Conservation (phyloP, 208 protist genomes). For the Leishmania guyanensis region DNA sequence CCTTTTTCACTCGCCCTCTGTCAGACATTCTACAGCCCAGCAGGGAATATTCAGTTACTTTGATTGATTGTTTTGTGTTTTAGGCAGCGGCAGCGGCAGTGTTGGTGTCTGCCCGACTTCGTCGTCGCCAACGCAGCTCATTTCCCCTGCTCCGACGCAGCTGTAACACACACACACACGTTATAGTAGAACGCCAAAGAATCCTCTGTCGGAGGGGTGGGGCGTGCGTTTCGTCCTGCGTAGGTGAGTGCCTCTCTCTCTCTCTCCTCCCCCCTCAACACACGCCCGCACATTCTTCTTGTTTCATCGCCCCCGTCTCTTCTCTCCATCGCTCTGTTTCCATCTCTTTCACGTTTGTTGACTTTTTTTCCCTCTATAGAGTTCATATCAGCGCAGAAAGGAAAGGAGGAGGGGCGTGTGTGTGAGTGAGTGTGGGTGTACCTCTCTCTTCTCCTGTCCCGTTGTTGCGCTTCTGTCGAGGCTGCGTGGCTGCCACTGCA, state of each 20-base stretch:
- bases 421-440: background rate
- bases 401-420: background rate
- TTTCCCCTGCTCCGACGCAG: too few species aligned
- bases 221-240: too few species aligned
- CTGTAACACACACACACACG: background rate
- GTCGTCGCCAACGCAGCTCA: background rate
- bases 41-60: background rate
- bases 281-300: background rate
- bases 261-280: background rate
- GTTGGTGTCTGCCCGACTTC: background rate
- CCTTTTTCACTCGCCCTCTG: background rate
- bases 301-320: too few species aligned
- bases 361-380: background rate
- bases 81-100: background rate
- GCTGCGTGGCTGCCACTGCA: too few species aligned
- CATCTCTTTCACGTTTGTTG: background rate
- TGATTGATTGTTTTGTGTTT: background rate
- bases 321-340: background rate
- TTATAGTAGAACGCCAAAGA: background rate
- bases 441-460: too few species aligned
- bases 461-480: too few species aligned
- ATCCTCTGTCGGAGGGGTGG: background rate
- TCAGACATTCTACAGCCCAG: background rate
- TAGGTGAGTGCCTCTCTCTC: too few species aligned
- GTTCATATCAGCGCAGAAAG: background rate